phyloP scores from a whole-genome alignment of 116 monocot genomes.

The Trichopus zeylanicus region DNA sequence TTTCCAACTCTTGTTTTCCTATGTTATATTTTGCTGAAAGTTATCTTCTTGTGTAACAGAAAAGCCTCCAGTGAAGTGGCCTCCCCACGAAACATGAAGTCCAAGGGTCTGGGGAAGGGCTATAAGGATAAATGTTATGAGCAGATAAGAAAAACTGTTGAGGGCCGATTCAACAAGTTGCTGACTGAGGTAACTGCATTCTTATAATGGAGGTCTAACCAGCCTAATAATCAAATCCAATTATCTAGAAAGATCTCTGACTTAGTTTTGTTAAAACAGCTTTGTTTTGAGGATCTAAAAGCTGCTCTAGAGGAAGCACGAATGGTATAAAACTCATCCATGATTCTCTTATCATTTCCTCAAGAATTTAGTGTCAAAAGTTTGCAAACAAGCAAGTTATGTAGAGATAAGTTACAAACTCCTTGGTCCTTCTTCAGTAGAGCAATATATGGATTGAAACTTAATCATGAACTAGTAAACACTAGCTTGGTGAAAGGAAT shows the following conservation, averaged over 20 bases:
- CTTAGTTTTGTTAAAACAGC: slow-evolving; percentile 25
- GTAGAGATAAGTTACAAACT: no score
- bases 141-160: slow-evolving; percentile 79
- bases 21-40: background rate
- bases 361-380: background rate
- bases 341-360: background rate
- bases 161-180: slow-evolving; percentile 78
- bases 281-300: slow-evolving; percentile 87
- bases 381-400: no score
- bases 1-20: background rate
- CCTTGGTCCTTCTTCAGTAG: no score
- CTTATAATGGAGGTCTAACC: background rate
- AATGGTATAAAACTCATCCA: slow-evolving; percentile 29
- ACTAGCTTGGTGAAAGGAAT: no score
- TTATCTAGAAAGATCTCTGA: background rate
- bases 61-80: slow-evolving; percentile 46
- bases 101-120: slow-evolving; percentile 71
- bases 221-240: no score
- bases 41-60: slow-evolving; percentile 20
- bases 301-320: slow-evolving; percentile 93
- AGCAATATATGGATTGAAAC: no score
- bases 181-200: slow-evolving; percentile 52
- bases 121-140: slow-evolving; percentile 99
- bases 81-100: slow-evolving; percentile 51
- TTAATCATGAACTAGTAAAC: no score